Conservation (phyloP, 2,329 filamentous ascomycete species). For the Helminthosporium solani region DNA sequence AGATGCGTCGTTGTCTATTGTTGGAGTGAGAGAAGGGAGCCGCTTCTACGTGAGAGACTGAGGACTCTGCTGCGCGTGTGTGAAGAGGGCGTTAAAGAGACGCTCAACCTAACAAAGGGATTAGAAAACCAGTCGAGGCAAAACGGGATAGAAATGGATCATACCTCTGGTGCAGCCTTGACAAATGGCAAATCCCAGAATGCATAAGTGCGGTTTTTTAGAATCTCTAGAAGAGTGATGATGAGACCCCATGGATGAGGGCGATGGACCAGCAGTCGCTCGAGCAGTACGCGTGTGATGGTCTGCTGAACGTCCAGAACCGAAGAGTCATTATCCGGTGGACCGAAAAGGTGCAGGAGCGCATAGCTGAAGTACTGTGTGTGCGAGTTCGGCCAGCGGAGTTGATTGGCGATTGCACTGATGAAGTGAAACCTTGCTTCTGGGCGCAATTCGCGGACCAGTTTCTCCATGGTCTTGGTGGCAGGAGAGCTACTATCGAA, state of each 20-base stretch:
- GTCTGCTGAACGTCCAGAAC: slow-evolving; percentile 84
- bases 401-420: slow-evolving; percentile 82
- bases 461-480: slow-evolving; percentile 69
- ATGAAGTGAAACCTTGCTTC: slow-evolving; percentile 84
- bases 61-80: slow-evolving; percentile 51
- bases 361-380: slow-evolving; percentile 92
- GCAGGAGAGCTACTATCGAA: slow-evolving; percentile 68
- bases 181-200: slow-evolving; percentile 95
- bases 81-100: slow-evolving; percentile 49
- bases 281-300: slow-evolving; percentile 83
- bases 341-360: slow-evolving; percentile 77
- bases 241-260: slow-evolving; percentile 96
- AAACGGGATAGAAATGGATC: too few relatives aligned
- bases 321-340: slow-evolving; percentile 56
- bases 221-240: slow-evolving; percentile 80
- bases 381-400: slow-evolving; percentile 84
- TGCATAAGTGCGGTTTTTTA: slow-evolving; percentile 86
- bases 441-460: slow-evolving; percentile 72
- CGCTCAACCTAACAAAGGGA: slow-evolving; percentile 44
- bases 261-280: slow-evolving; percentile 83
- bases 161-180: slow-evolving; percentile 78
- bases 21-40: not conserved
- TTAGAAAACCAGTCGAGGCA: too few relatives aligned
- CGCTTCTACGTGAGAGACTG: slow-evolving; percentile 31
- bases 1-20: not conserved